A percentile compares a stretch with the other conserved stretches of the same genome.
Conservation (phyloP, 192 early-diverging fungal species). For the Rhizoclosmatium globosum region DNA sequence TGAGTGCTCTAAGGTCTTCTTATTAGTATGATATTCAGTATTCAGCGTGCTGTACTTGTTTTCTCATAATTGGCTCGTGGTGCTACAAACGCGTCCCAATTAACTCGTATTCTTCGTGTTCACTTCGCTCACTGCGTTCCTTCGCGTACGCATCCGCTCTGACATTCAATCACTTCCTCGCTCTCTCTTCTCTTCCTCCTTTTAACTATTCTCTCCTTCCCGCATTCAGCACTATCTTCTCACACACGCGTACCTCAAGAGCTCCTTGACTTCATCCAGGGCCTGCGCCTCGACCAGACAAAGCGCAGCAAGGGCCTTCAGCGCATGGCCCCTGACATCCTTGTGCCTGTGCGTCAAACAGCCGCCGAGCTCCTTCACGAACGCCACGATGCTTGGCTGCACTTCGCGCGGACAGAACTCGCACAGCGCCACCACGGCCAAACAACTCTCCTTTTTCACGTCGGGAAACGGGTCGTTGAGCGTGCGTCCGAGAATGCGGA, state of each 20-base stretch:
- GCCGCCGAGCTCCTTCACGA: not conserved
- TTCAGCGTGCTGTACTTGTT: no score
- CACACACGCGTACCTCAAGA: no score
- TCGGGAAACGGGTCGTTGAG: slow-evolving; percentile 62
- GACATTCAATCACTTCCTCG: no score
- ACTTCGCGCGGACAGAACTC: not conserved
- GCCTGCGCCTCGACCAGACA: slow-evolving; percentile 54
- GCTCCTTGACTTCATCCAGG: slow-evolving; percentile 51
- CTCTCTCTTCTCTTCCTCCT: no score
- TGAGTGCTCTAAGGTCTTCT: slow-evolving; percentile 46
- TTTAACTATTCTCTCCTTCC: no score
- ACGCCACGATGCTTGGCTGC: not conserved
- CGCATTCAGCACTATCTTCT: no score
- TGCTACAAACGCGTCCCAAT: no score
- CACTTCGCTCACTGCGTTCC: no score
- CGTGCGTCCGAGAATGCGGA: slow-evolving; percentile 49
- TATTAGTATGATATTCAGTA: no score
- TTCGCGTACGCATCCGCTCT: no score
- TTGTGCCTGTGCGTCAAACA: slow-evolving; percentile 54
- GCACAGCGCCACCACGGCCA: not conserved
- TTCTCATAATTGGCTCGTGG: no score
- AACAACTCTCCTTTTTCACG: slow-evolving; percentile 47
- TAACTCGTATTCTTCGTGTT: no score
- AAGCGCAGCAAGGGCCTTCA: slow-evolving; percentile 48
- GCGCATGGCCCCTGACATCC: slow-evolving; percentile 48